Percentiles rank a stretch among this genome's conserved stretches.
Evolutionary conservation across 306 rosid species (phyloP).

Genomic region (Castanea mollissima): DNA sequence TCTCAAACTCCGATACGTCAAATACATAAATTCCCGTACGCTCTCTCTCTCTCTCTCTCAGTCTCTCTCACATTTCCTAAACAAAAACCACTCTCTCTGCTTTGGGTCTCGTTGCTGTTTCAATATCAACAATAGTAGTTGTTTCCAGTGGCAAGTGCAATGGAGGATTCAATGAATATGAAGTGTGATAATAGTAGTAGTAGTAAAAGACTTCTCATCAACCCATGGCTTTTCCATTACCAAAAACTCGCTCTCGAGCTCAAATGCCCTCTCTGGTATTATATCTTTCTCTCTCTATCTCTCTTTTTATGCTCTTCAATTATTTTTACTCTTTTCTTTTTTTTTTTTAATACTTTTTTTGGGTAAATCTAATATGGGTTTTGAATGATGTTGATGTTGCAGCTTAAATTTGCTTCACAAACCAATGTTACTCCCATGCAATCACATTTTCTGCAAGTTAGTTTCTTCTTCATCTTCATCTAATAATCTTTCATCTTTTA

Average conservation of each 20-base stretch:
- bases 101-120: too few relatives aligned
- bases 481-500: too few relatives aligned
- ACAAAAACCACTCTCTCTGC: background rate
- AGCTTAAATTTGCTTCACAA: constrained; percentile 57
- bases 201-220: constrained; percentile 31
- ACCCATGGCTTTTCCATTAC: constrained; percentile 69
- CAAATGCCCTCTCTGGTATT: constrained; percentile 90
- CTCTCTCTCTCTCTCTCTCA: too few relatives aligned
- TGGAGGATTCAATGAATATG: constrained; percentile 37
- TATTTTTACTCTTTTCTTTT: background rate
- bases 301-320: background rate
- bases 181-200: background rate
- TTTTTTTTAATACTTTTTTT: background rate
- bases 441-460: constrained; percentile 84
- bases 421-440: constrained; percentile 80
- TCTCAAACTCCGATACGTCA: too few relatives aligned
- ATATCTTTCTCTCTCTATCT: background rate
- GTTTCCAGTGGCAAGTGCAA: constrained; percentile 1
- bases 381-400: constrained; percentile 27
- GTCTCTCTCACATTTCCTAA: background rate
- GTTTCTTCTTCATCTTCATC: constrained; percentile 11
- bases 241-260: constrained; percentile 89
- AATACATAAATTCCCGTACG: too few relatives aligned
- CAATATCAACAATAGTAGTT: too few relatives aligned
- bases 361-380: background rate